Conservation (phyloP, 176 grass and related monocot species). For the Triticum urartu region DNA sequence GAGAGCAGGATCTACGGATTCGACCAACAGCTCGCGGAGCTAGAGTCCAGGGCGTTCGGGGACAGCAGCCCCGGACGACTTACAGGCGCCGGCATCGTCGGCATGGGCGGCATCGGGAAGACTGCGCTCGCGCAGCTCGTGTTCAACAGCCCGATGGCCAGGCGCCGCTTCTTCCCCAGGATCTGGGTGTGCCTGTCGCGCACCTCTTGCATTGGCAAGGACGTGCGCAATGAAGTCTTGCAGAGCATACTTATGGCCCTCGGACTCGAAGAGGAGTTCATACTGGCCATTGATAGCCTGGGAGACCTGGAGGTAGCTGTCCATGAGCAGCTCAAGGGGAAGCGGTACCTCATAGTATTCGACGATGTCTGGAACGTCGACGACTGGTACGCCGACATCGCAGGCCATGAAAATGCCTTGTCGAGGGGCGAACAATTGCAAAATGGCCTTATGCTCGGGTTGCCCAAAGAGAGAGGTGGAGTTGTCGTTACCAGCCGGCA, state of each 20-base stretch:
- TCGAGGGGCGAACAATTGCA: not conserved
- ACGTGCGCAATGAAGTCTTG: slow-evolving; percentile 40
- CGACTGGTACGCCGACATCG: slow-evolving; percentile 31
- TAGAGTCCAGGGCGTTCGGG: slow-evolving; percentile 33
- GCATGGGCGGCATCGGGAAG: slow-evolving; percentile 50
- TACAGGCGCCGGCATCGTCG: slow-evolving; percentile 43
- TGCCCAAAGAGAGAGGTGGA: slow-evolving; percentile 46
- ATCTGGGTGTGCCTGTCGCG: slow-evolving; percentile 47
- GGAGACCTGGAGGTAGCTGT: slow-evolving; percentile 28
- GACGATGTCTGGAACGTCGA: slow-evolving; percentile 50
- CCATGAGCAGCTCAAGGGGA: slow-evolving; percentile 42
- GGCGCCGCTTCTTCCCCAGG: slow-evolving; percentile 42
- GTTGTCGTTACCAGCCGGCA: slow-evolving; percentile 52
- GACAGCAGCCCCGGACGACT: slow-evolving; percentile 5
- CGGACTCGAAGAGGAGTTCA: slow-evolving; percentile 46
- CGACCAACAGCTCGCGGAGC: slow-evolving; percentile 25
- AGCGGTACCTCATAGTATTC: slow-evolving; percentile 40
- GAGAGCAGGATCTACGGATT: slow-evolving; percentile 33
- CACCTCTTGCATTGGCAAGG: slow-evolving; percentile 13
- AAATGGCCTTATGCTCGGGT: slow-evolving; percentile 16
- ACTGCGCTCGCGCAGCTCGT: slow-evolving; percentile 43
- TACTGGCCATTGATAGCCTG: slow-evolving; percentile 33
- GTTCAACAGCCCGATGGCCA: slow-evolving; percentile 35
- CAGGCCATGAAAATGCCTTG: not conserved
- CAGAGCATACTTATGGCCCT: slow-evolving; percentile 53